Base-by-base conservation (phyloP, 73 alveolate genomes). In the Blepharisma japonicum region DNA sequence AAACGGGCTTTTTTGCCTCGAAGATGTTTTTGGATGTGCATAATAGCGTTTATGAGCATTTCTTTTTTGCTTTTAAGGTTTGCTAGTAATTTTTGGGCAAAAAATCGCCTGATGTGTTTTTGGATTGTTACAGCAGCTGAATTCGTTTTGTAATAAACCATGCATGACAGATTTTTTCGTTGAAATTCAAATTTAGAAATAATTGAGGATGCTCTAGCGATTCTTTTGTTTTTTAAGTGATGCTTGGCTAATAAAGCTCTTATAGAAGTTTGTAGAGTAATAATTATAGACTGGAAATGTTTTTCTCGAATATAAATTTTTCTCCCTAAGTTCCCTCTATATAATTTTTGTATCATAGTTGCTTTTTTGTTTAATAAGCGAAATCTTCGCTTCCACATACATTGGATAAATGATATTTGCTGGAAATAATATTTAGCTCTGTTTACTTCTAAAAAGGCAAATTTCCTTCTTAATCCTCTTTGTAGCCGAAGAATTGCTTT, bases 241-340 rank as follows among this genome's bases (percentile, higher is more conserved):
- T 70, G 20, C 2, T 70, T 9, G 61, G 27, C 61, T 9, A 70
- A 45, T 9, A 70, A 39, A 7, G 23, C 2, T 39, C 66, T 18
- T 7, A 38, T 38, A 9, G 14, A 11, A 14, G 3, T 70, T 47
- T 70, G 56, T 0, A 70, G 0, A 39, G 18, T 38, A 70, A 45
- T n/a, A 14, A 70, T 70, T 70, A 45, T 42, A 42, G 77, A 77
- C 53, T 77, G 49, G 42, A 49, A 45, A 18, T 68, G 38, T 39
- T 53, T 39, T 21, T 56, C 82, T 47, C 77, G 55, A 6, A 50
- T 3, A 6, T 54, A 18, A 39, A 6, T 25, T 79, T 20, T 77
- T 71, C 56, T 72, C 25, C 48, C 54, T 45, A 48, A 50, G 2
- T 14, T 2, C 2, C 80, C 66, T 39, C 66, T 7, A 2, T 8